Evolutionary conservation across 176 grass and related monocot genomes (phyloP), one percentile per base, ranked within the genome.

Genomic region (Avena insularis): DNA sequence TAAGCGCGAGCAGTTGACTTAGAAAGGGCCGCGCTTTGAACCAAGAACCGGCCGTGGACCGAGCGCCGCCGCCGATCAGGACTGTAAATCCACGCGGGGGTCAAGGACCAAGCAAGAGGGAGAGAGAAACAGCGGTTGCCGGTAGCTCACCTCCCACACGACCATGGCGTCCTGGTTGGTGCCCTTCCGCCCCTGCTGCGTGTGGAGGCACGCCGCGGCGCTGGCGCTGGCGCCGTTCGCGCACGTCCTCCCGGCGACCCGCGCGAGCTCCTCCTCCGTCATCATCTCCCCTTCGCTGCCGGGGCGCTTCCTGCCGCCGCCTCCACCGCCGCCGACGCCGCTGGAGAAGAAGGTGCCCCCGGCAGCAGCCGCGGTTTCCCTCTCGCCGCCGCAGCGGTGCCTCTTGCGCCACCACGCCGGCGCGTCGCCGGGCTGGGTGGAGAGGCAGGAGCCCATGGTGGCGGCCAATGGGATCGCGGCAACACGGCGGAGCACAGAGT

Each of bases 131-230:
- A 66, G 36, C 63, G 58, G 81, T 14, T 2, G 83, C 58, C 0
- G 27, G 50, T 25, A 75, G 81, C 90, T 91, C 70, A 91, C 97
- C 94, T 99, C 92, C 90, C 88, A 96, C 19, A 99, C 97, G 71
- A 99, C 50, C 97, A 96, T 99, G 83, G 97, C 97, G 71, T 99
- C 97, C 86, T 99, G 97, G 83, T 99, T 99, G 72, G 97, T 96
- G 48, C 97, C 97, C 84, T 99, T 99, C 85, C 88, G 87, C 31
- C 97, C 97, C 89, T 99, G 97, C 90, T 99, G 97, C 75, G 92
- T 96, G 86, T 99, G 90, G 13, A 99, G 92, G 87, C 92, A 94
- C 81, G 89, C 94, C 29, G 40, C 85, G 23, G 81, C 80, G 79
- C 87, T 96, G 23, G 81, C 80, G 79, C 87, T 96, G 27, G 92